Conservation (phyloP, 257 asterid genomes). For the Fraxinus pennsylvanica region DNA sequence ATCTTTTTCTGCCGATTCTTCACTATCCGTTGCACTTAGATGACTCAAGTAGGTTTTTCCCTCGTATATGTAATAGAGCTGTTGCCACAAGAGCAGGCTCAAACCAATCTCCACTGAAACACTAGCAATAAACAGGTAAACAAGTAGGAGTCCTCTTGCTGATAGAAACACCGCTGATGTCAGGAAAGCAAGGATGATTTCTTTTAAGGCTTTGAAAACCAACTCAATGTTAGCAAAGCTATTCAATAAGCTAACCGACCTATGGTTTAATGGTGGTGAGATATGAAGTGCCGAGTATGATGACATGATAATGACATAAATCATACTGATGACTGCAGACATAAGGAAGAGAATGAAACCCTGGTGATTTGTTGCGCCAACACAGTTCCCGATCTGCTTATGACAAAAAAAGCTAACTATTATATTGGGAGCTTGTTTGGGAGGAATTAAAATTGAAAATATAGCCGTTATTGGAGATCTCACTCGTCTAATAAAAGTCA, state of each 20-base stretch:
- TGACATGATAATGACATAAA: constrained; percentile 54
- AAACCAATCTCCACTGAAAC: constrained; percentile 73
- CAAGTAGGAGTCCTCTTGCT: constrained; percentile 72
- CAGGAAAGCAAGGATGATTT: constrained; percentile 46
- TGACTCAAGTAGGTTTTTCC: constrained; percentile 87
- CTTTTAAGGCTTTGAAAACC: constrained; percentile 43
- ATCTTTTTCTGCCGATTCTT: constrained; percentile 50
- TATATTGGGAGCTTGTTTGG: not conserved
- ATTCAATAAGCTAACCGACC: constrained; percentile 24
- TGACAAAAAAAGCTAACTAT: constrained; percentile 23
- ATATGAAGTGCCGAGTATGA: constrained; percentile 51
- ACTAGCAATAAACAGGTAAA: constrained; percentile 75
- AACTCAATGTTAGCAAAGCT: constrained; percentile 33
- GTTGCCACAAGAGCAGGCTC: constrained; percentile 84
- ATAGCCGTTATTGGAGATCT: no score
- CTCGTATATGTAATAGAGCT: constrained; percentile 71
- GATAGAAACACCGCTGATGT: constrained; percentile 64
- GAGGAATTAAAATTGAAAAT: no score
- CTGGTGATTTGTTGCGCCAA: constrained; percentile 83
- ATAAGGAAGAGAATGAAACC: constrained; percentile 74
- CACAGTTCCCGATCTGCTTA: constrained; percentile 94
- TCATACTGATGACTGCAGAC: constrained; percentile 62
- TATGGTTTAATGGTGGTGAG: constrained; percentile 53
- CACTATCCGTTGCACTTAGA: constrained; percentile 52
- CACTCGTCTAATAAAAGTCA: no score